A percentile compares a stretch with the other conserved stretches of the same genome.
Evolutionary conservation across 2,329 filamentous ascomycete genomes (phyloP).

Genomic region (Apiospora aurea): DNA sequence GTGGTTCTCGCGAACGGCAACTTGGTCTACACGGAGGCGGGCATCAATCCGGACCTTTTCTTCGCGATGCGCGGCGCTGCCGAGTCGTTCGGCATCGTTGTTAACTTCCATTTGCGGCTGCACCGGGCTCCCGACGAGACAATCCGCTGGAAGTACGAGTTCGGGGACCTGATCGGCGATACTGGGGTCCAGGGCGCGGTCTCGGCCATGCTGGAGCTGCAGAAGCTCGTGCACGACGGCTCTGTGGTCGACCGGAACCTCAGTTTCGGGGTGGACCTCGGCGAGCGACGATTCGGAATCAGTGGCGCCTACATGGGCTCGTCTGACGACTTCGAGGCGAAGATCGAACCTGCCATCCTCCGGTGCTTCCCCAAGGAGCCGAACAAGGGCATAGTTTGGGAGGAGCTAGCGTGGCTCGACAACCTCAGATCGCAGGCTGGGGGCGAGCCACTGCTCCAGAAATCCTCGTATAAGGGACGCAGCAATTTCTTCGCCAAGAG

Average conservation of each 20-base stretch:
- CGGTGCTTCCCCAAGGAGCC: slow-evolving; percentile 30
- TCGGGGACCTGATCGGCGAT: not conserved
- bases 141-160: slow-evolving; percentile 31
- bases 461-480: slow-evolving; percentile 29
- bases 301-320: slow-evolving; percentile 44
- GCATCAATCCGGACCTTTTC: slow-evolving; percentile 55
- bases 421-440: slow-evolving; percentile 33
- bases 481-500: slow-evolving; percentile 47
- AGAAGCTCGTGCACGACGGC: slow-evolving; percentile 43
- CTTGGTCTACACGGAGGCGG: slow-evolving; percentile 51
- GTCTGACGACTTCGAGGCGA: slow-evolving; percentile 33
- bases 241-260: slow-evolving; percentile 40
- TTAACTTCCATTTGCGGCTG: slow-evolving; percentile 45
- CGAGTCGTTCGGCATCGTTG: slow-evolving; percentile 48
- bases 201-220: slow-evolving; percentile 35
- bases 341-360: slow-evolving; percentile 38
- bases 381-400: not conserved
- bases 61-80: slow-evolving; percentile 51
- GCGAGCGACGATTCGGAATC: slow-evolving; percentile 36
- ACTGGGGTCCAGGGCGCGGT: slow-evolving; percentile 28
- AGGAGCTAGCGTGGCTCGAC: slow-evolving; percentile 35
- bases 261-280: slow-evolving; percentile 38
- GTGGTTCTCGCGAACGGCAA: slow-evolving; percentile 56
- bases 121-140: slow-evolving; percentile 42
- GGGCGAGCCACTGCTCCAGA: slow-evolving; percentile 29